phyloP scores from a whole-genome alignment of 2,329 filamentous ascomycete genomes.

The Pseudovirgaria hyperparasitica region DNA sequence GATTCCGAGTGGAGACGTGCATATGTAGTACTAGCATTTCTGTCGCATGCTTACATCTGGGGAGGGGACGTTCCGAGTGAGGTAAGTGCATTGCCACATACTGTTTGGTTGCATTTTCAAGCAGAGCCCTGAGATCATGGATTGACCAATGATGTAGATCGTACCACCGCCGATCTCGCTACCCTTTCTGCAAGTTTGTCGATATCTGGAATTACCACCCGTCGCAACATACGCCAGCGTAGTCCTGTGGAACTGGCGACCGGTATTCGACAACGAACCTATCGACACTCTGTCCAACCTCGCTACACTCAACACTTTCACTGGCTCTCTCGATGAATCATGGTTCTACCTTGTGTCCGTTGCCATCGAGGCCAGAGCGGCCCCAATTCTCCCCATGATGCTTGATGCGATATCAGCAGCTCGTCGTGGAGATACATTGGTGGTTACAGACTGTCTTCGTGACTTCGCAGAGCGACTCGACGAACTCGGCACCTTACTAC shows the following conservation, averaged over 20 bases:
- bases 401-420: conserved; percentile 74
- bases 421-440: conserved; percentile 52
- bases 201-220: conserved; percentile 70
- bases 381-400: conserved; percentile 78
- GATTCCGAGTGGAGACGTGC: conserved; percentile 76
- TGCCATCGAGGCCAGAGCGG: conserved; percentile 86
- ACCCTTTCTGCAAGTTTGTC: conserved; percentile 66
- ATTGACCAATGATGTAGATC: conserved; percentile 27
- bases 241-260: conserved; percentile 94
- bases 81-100: conserved; percentile 35
- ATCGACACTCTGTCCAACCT: conserved; percentile 80
- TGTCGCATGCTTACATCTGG: conserved; percentile 73
- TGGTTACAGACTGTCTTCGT: conserved; percentile 65
- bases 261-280: conserved; percentile 70
- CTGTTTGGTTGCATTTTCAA: too few relatives aligned
- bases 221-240: conserved; percentile 90
- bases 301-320: conserved; percentile 78
- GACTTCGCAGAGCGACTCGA: conserved; percentile 79
- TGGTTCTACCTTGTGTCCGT: conserved; percentile 98
- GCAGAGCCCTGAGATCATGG: too few relatives aligned
- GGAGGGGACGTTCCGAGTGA: conserved; percentile 56
- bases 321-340: conserved; percentile 87
- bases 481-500: conserved; percentile 64
- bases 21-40: conserved; percentile 57
- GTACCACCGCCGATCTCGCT: conserved; percentile 73